A percentile compares a stretch with the other conserved stretches of the same genome.
Conservation (phyloP, 148 eudicot species). For the Diospyros kaki region DNA sequence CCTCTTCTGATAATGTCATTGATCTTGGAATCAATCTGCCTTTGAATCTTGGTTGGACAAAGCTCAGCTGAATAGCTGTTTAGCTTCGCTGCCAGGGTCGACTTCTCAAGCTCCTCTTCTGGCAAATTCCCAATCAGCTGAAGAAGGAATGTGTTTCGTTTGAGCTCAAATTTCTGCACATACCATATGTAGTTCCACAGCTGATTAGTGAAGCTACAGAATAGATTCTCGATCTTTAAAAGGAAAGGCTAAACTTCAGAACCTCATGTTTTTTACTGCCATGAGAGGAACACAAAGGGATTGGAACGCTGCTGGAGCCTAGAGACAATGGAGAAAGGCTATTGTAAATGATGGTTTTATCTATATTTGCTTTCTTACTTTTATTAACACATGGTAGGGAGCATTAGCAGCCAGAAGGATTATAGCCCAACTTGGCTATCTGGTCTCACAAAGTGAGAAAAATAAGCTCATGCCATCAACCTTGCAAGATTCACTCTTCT, state of each 20-base stretch:
- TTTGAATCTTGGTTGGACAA: constrained; percentile 67
- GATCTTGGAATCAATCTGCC: constrained; percentile 69
- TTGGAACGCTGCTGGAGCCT: not conserved
- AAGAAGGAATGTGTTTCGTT: constrained; percentile 73
- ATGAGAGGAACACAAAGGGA: not conserved
- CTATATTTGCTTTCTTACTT: too few relatives aligned
- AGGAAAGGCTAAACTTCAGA: not conserved
- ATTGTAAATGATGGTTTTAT: too few relatives aligned
- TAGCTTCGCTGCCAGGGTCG: constrained; percentile 76
- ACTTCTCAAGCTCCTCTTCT: constrained; percentile 83
- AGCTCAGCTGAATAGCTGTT: constrained; percentile 93
- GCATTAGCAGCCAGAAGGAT: too few relatives aligned
- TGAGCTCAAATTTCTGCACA: constrained; percentile 89
- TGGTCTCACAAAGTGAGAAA: not conserved
- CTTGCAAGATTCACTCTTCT: not conserved
- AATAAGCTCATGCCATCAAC: not conserved
- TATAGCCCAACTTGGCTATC: not conserved
- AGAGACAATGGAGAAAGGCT: not conserved
- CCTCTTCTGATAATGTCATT: constrained; percentile 74
- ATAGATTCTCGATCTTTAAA: not conserved
- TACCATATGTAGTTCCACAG: constrained; percentile 1
- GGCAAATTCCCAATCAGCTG: constrained; percentile 94
- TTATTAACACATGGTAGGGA: too few relatives aligned
- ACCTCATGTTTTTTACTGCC: not conserved
- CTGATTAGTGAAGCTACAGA: not conserved